Conservation (phyloP, 352 stramenopile species). For the Phytophthora brassicae region DNA sequence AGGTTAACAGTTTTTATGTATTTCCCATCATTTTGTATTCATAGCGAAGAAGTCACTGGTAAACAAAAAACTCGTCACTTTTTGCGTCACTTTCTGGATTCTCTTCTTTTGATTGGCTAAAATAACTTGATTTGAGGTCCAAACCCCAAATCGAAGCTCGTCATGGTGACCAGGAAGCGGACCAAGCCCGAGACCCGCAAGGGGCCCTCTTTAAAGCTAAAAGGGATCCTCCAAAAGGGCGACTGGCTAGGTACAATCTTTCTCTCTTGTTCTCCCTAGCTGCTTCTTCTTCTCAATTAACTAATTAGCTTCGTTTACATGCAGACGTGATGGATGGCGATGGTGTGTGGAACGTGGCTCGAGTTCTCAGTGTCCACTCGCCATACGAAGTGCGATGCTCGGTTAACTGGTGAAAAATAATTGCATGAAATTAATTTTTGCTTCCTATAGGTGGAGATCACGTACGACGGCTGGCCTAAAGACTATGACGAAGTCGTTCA, state of each 20-base stretch:
- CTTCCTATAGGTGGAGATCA: constrained; percentile 51
- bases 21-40: no score
- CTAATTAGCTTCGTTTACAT: not conserved
- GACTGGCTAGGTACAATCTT: not conserved
- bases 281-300: not conserved
- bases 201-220: not conserved
- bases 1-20: no score
- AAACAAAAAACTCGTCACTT: no score
- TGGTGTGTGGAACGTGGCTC: constrained; percentile 70
- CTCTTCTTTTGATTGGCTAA: not conserved
- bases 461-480: constrained; percentile 65
- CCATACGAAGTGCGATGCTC: constrained; percentile 15
- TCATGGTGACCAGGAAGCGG: constrained; percentile 1
- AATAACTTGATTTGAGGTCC: no score
- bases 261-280: not conserved
- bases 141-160: not conserved
- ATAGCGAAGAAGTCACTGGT: no score
- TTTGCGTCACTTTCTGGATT: no score
- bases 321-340: constrained; percentile 66
- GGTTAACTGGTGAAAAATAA: not conserved
- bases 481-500: constrained; percentile 64
- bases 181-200: not conserved
- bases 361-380: constrained; percentile 39
- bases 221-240: not conserved
- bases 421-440: not conserved